Base-by-base conservation (phyloP, 1,284 basidiomycete species). In the Thecaphora thlaspeos region DNA sequence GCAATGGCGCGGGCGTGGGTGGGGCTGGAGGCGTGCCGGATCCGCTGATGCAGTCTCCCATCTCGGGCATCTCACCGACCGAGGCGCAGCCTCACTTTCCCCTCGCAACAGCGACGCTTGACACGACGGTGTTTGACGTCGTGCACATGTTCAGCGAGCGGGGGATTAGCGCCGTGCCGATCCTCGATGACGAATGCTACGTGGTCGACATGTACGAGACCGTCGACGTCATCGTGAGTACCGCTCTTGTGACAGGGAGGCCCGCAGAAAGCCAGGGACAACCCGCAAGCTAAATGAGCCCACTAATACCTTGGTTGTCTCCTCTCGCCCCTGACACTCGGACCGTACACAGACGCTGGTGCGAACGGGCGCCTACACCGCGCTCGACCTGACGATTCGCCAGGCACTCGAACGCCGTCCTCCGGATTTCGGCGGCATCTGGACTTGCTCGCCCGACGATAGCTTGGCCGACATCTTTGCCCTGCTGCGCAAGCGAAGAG, bases 131-230 rank as follows among this genome's bases (percentile, higher is more conserved):
- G 0, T 96, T 96, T 73, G 92, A 97, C 74, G 90, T 98, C 45
- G 95, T 98, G 0, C 95, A 98, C 78, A 92, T 96, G 88, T 98
- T 98, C 78, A 95, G 91, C 1, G 90, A 94, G 78, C 84, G 88
- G 32, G 89, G 91, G 15, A 96, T 99, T 68, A 94, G 91, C 21
- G 93, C 94, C 2, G 94, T 99, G 11, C 95, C 95, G 3, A 96
- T 99, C 73, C 83, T 98, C 21, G 90, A 96, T 73, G 87, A 90
- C 52, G 85, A 92, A 3, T 95, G 94, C 10, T 85, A 93, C 51
- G 95, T 98, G 30, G 85, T 98, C 53, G 94, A 99, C 78, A 80
- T 99, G 41, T 99, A 98, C 79, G 95, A 99, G 80, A 96, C 94
- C 2, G 95, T 99, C 19, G 95, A 99, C 81, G 94, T 98, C 45